Base-by-base conservation (phyloP, 1,284 basidiomycete genomes). In the Trichosporon coremiiforme region DNA sequence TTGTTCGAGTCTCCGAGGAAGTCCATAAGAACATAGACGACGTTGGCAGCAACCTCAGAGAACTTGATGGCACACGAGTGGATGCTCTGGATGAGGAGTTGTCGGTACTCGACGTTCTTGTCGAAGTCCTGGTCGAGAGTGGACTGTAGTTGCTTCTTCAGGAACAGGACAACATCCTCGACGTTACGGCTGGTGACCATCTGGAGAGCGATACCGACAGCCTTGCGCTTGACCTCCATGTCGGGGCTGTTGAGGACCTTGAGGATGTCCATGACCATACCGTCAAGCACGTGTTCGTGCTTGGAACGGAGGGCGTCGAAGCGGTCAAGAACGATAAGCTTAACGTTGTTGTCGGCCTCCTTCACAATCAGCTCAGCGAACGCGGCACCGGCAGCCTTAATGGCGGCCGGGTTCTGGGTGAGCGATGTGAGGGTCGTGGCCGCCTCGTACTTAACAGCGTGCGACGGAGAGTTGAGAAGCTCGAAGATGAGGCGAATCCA, bases 271-370 rank as follows among this genome's bases (percentile, higher is more conserved):
- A 98, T 96, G 75, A 96, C 94, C 72, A 98, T 88, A 8, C 90
- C 87, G 80, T 99, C 95, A 64, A 99, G 86, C 65, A 98, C 90
- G 80, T 93, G 92, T 41, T 94, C 94, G 83, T 98, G 95, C 79
- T 91, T 94, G 33, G 89, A 86, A 41, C 94, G 89, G n/a, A 99
- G 87, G 29, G 84, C 84, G 69, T 98, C 93, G 60, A 99, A 89
- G 64, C 97, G 90, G 80, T 97, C 94, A 38, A 99, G 88, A 10
- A 99, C 97, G 74, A 99, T 99, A 70, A 99, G 89, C 85, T 99
- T 99, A 84, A 98, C 96, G 77, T 99, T 99, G 86, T 99, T 99
- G 86, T 98, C 96, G 1, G 94, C 94, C 85, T 98, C 95, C 85
- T 95, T 96, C 80, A 92, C 87, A 70, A 95, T 90, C 69, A 99